Evolutionary conservation across 176 grass and related monocot genomes (phyloP), one percentile per base, ranked within the genome.

Genomic region (Oryza coarctata): DNA sequence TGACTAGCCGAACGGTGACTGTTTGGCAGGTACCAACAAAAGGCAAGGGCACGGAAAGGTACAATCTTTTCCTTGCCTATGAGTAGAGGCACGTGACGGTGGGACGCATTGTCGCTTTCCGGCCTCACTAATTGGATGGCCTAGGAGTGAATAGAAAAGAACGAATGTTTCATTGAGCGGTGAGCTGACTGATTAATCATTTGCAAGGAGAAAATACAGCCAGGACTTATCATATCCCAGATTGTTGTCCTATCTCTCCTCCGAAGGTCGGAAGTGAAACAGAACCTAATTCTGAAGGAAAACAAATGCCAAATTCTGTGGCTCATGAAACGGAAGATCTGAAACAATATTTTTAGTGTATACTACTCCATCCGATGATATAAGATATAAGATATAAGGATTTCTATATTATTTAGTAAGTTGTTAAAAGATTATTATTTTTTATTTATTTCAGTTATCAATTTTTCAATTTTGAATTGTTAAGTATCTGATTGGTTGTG

Each of bases 1-100:
- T 20, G 67, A n/a, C 29, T 25, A 1, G 15, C 32, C 47, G 23
- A 70, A 26, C 22, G 9, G 38, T 1, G 28, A 20, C 18, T 55
- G 20, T 9, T 63, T 52, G 66, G 50, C 61, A 68, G 75, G 74
- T 22, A 60, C 55, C 61, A 68, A 27, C 18, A 28, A 1, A 27
- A 40, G 30, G 43, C 76, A 2, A 27, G 32, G 30, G 43, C 87
- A 85, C 82, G 77, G 64, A 71, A 70, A 88, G 79, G 63, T 75
- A 13, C 15, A 27, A n/a, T 36, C 76, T 69, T 62, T 11, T 68
- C 32, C 2, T 57, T 13, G 62, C 22, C 43, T 78, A 45, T 13
- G 38, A 62, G 36, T 34, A 40, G 13, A 60, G 55, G n/a, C 50
- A 65, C 77, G 64, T 80, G 71, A 58, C 41, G 65, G 39, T 79